Conservation (phyloP, 805 yeast species). For the Cyberlindnera nakhonratchasimensis region DNA sequence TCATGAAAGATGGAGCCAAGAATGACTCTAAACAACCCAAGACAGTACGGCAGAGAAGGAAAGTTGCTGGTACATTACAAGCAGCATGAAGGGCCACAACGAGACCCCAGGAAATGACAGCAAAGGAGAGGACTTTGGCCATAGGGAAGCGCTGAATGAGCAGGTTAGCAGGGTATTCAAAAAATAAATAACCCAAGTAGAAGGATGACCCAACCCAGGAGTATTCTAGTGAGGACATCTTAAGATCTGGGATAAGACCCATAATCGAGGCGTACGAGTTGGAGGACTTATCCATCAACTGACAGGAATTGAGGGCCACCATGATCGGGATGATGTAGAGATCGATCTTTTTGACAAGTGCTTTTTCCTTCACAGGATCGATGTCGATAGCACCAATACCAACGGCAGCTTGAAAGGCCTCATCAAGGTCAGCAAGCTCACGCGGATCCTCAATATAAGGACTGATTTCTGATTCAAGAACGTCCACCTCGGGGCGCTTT, state of each 20-base stretch:
- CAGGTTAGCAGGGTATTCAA: conserved; percentile 47
- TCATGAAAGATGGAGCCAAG: conserved; percentile 53
- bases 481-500: neutral
- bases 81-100: conserved; percentile 49
- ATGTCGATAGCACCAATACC: conserved; percentile 2
- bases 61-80: conserved; percentile 33
- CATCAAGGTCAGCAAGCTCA: conserved; percentile 7
- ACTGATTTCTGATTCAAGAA: neutral
- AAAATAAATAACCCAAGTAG: conserved; percentile 59
- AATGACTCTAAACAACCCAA: conserved; percentile 51
- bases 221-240: conserved; percentile 43
- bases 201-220: conserved; percentile 58
- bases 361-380: conserved; percentile 9
- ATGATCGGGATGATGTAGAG: conserved; percentile 7
- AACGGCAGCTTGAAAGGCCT: conserved; percentile 11
- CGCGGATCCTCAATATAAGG: conserved; percentile 5
- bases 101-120: conserved; percentile 61
- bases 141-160: conserved; percentile 54
- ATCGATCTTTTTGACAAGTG: conserved; percentile 10
- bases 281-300: conserved; percentile 11
- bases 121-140: conserved; percentile 44
- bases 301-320: conserved; percentile 6
- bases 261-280: conserved; percentile 43
- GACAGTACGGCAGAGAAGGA: conserved; percentile 44
- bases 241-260: conserved; percentile 44